Evolutionary conservation across 192 early-diverging fungal genomes (phyloP).

Genomic region (Kickxella alabastrina): DNA sequence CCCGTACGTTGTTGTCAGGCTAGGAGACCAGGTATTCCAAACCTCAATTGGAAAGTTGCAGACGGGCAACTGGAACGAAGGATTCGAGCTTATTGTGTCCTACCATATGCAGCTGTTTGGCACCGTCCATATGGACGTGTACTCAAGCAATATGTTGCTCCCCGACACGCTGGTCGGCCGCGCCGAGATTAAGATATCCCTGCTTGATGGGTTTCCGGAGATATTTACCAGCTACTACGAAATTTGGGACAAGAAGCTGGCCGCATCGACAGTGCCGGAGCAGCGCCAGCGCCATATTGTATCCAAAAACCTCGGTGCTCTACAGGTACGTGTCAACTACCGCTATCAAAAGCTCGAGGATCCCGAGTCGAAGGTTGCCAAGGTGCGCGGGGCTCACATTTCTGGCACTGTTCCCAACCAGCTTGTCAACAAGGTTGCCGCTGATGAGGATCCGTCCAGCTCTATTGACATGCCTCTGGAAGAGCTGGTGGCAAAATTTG

Average conservation of each 20-base stretch:
- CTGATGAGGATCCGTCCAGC: conserved; percentile 4
- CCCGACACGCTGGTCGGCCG: conserved; percentile 66
- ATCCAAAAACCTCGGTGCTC: conserved; percentile 64
- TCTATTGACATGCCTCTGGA: conserved; percentile 28
- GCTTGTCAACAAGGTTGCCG: conserved; percentile 22
- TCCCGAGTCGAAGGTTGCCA: conserved; percentile 37
- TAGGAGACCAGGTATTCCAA: conserved; percentile 65
- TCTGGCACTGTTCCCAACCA: conserved; percentile 31
- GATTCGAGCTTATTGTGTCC: conserved; percentile 64
- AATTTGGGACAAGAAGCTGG: conserved; percentile 69
- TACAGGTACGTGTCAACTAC: conserved; percentile 66
- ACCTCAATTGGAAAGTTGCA: conserved; percentile 56
- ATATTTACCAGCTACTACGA: conserved; percentile 73
- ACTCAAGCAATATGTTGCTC: conserved; percentile 58
- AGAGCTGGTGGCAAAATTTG: conserved; percentile 45
- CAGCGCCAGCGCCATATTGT: conserved; percentile 52
- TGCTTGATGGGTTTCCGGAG: conserved; percentile 61
- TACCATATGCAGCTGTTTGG: conserved; percentile 75
- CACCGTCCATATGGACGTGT: conserved; percentile 65
- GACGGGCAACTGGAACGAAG: conserved; percentile 67
- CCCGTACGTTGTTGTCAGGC: conserved; percentile 61
- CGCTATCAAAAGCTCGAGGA: conserved; percentile 57
- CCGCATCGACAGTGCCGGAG: conserved; percentile 59
- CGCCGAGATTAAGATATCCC: conserved; percentile 60
- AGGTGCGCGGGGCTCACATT: conserved; percentile 35